phyloP scores from a whole-genome alignment of 768 basidiomycete genomes.

The Sporobolomyces pararoseus region DNA sequence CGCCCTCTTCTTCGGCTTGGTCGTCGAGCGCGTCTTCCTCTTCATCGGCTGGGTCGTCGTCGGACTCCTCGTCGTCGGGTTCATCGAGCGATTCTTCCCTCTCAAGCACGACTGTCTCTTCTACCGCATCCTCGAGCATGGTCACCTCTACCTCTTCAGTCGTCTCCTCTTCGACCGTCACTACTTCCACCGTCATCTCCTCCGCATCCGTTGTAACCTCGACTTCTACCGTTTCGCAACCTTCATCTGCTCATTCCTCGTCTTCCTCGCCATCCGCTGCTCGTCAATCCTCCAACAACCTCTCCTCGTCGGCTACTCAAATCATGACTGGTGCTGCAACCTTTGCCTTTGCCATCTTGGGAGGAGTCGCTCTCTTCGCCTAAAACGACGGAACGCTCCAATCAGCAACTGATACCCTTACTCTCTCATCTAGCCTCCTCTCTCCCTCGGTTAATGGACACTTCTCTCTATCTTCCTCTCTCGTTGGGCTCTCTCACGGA shows the following conservation, averaged over 20 bases:
- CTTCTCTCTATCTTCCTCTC: too few relatives aligned
- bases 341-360: too few relatives aligned
- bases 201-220: conserved; percentile 52
- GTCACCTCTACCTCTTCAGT: conserved; percentile 50
- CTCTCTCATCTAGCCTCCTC: not conserved
- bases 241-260: not conserved
- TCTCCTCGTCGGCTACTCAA: not conserved
- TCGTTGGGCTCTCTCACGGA: not conserved
- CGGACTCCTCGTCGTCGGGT: conserved; percentile 20
- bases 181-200: conserved; percentile 46
- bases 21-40: conserved; percentile 38
- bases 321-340: too few relatives aligned
- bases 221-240: conserved; percentile 8
- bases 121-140: conserved; percentile 52
- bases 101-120: conserved; percentile 50
- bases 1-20: conserved; percentile 2
- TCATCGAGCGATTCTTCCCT: conserved; percentile 6
- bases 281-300: not conserved
- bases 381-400: not conserved
- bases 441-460: not conserved
- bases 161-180: conserved; percentile 46
- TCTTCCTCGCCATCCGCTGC: not conserved
- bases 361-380: conserved; percentile 8
- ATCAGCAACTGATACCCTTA: not conserved
- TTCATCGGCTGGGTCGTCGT: conserved; percentile 52